Percentiles rank a stretch among this genome's conserved stretches.
phyloP scores from a whole-genome alignment of 1,284 basidiomycete genomes.

The Afroboletus lepidellus region DNA sequence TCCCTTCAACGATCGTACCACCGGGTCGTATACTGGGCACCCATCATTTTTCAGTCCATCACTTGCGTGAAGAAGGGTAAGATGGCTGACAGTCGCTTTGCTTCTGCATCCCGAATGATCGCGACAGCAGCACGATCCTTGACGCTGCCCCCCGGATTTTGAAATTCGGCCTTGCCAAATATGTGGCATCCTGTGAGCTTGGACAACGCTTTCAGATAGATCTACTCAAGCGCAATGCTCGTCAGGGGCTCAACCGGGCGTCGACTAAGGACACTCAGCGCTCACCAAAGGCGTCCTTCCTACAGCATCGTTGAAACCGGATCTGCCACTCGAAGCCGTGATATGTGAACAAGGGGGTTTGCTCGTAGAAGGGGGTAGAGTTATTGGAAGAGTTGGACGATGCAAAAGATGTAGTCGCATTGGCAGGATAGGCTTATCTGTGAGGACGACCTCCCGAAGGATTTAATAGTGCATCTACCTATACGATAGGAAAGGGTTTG shows the following conservation, averaged over 20 bases:
- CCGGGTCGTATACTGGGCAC: slow-evolving; percentile 80
- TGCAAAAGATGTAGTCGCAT: not conserved
- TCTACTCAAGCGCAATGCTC: slow-evolving; percentile 52
- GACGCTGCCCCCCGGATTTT: slow-evolving; percentile 98
- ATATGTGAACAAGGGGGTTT: slow-evolving; percentile 16
- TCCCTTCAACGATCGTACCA: slow-evolving; percentile 96
- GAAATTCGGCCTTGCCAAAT: slow-evolving; percentile 95
- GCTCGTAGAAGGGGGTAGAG: slow-evolving; percentile 40
- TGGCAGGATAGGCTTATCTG: not conserved
- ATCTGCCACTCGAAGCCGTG: slow-evolving; percentile 28
- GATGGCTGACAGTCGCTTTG: no score
- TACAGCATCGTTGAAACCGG: slow-evolving; percentile 85
- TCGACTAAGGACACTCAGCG: slow-evolving; percentile 13
- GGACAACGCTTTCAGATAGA: slow-evolving; percentile 82
- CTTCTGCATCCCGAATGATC: slow-evolving; percentile 87
- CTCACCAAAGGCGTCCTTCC: slow-evolving; percentile 93
- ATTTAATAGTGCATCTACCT: not conserved
- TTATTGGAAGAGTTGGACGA: not conserved
- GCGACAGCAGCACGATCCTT: slow-evolving; percentile 97
- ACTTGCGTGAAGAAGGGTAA: no score
- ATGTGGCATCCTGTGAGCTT: slow-evolving; percentile 86
- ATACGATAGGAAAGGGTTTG: not conserved
- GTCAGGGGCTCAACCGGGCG: slow-evolving; percentile 2
- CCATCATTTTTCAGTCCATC: slow-evolving; percentile 7
- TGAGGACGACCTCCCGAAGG: slow-evolving; percentile 26